phyloP scores from a whole-genome alignment of 2,329 filamentous ascomycete species.

The Monilinia vaccinii-corymbosi region DNA sequence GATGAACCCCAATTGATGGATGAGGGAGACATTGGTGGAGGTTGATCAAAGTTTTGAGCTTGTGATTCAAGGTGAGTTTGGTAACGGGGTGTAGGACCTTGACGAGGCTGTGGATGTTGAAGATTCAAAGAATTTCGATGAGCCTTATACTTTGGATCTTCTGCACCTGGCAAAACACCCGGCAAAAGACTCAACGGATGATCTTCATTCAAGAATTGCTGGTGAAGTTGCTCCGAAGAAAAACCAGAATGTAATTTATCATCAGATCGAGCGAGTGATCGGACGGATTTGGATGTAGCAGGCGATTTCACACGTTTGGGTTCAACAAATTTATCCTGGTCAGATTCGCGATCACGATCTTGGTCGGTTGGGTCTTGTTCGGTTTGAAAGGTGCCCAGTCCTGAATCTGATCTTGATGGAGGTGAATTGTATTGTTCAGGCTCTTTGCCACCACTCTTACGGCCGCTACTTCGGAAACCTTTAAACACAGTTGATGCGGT shows the following conservation, averaged over 20 bases:
- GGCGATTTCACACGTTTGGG: neutral
- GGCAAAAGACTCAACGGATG: slow-evolving; percentile 24
- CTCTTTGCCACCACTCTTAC: slow-evolving; percentile 44
- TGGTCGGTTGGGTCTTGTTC: slow-evolving; percentile 4
- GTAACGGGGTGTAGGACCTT: slow-evolving; percentile 65
- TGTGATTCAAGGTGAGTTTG: slow-evolving; percentile 65
- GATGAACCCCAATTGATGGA: slow-evolving; percentile 56
- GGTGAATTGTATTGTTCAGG: slow-evolving; percentile 20
- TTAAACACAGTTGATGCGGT: slow-evolving; percentile 81
- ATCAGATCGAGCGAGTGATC: slow-evolving; percentile 31
- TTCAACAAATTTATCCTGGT: neutral
- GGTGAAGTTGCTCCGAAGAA: slow-evolving; percentile 39
- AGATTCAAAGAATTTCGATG: slow-evolving; percentile 74
- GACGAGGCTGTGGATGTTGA: slow-evolving; percentile 69
- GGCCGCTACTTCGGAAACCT: slow-evolving; percentile 60
- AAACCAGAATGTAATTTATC: slow-evolving; percentile 53
- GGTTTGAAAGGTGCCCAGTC: slow-evolving; percentile 47
- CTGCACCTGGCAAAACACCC: slow-evolving; percentile 25
- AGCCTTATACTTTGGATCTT: slow-evolving; percentile 72
- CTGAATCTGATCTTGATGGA: slow-evolving; percentile 70
- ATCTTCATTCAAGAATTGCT: slow-evolving; percentile 23
- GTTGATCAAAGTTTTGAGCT: slow-evolving; percentile 55
- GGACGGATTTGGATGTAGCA: neutral
- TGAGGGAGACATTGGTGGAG: slow-evolving; percentile 46
- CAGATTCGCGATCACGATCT: neutral